phyloP scores from a whole-genome alignment of 768 basidiomycete species.

The Rhodotorula babjevae region DNA sequence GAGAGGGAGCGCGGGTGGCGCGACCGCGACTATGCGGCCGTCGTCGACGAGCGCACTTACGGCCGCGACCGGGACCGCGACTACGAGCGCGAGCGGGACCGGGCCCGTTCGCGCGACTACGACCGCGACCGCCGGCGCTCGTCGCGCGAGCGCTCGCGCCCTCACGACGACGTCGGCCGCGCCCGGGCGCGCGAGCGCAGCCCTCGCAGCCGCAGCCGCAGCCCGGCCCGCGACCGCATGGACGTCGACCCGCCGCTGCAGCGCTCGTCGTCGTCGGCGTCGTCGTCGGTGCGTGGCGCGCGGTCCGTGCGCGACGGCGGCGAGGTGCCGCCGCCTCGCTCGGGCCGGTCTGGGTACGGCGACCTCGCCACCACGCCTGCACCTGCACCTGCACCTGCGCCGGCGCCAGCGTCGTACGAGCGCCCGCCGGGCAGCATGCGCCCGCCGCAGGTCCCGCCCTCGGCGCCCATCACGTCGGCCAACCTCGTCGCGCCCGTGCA shows the following conservation, averaged over 20 bases:
- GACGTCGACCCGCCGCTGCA: slow-evolving; percentile 12
- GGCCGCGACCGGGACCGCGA: not conserved
- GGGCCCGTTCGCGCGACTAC: not conserved
- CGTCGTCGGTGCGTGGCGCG: not conserved
- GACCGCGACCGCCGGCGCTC: not conserved
- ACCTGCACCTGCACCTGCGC: too few species aligned
- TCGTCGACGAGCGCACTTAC: not conserved
- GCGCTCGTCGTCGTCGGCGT: too few species aligned
- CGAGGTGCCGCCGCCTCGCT: slow-evolving; percentile 18
- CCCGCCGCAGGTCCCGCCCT: not conserved
- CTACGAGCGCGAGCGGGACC: not conserved
- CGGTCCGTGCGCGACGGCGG: not conserved
- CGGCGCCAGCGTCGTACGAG: slow-evolving; percentile 14
- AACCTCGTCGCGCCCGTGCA: slow-evolving; percentile 2
- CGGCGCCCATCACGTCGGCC: not conserved
- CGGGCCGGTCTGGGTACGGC: not conserved
- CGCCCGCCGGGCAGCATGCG: slow-evolving; percentile 1
- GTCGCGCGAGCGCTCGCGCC: too few species aligned
- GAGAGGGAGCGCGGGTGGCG: slow-evolving; percentile 33
- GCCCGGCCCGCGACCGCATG: slow-evolving; percentile 9
- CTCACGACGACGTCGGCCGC: not conserved
- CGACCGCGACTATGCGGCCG: not conserved
- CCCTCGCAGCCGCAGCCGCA: too few species aligned
- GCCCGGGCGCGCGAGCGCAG: not conserved
- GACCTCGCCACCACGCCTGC: too few species aligned